These are phyloP conservation scores for Sclerotinia borealis DNA, from an alignment of 2,329 filamentous ascomycete genomes.

Conservation along the genomic window DNA sequence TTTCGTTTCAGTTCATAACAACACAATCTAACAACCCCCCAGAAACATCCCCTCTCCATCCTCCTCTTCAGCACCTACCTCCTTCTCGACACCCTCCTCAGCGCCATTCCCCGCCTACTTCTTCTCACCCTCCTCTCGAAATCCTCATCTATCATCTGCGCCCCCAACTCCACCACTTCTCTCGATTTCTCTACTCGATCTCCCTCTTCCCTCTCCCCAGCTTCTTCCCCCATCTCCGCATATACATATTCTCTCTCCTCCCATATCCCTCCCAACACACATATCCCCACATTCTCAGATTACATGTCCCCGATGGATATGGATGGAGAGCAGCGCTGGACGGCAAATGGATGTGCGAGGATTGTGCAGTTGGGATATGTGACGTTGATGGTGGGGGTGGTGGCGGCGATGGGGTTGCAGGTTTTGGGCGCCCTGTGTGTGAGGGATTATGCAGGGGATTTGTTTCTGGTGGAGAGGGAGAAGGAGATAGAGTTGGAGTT, in stretches of 20 bases:
- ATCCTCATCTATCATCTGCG: background rate
- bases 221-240: no score
- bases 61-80: constrained; percentile 32
- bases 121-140: background rate
- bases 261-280: constrained; percentile 10
- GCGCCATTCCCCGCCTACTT: constrained; percentile 28
- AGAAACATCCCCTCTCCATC: constrained; percentile 12
- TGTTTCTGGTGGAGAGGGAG: constrained; percentile 19
- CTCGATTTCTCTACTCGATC: background rate
- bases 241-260: no score
- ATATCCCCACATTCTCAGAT: constrained; percentile 20
- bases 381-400: background rate
- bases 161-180: background rate
- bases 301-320: constrained; percentile 15
- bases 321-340: background rate
- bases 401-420: background rate
- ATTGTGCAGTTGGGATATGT: background rate
- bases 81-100: constrained; percentile 30
- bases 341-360: background rate
- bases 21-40: constrained; percentile 21
- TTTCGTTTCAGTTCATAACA: constrained; percentile 24
- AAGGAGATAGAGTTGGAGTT: background rate
- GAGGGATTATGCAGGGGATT: constrained; percentile 16
- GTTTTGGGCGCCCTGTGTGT: constrained; percentile 4
- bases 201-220: no score